A percentile compares a stretch with the other conserved stretches of the same genome.
These are phyloP conservation scores for Hirschioporus abietinus DNA, from an alignment of 768 basidiomycete species.

Conservation along the genomic window DNA sequence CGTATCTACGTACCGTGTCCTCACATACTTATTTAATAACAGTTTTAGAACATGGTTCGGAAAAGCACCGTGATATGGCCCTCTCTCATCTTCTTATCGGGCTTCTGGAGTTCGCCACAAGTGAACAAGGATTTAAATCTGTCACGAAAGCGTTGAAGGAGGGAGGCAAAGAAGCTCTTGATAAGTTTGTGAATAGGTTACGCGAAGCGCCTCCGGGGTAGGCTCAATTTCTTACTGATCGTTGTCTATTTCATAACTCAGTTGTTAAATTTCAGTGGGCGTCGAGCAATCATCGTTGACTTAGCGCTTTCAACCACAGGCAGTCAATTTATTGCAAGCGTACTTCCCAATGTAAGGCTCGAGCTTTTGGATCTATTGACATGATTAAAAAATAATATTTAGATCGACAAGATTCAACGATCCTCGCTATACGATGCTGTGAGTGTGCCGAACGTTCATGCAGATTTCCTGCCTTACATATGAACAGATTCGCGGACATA, in stretches of 20 bases:
- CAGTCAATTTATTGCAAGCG: conserved; percentile 79
- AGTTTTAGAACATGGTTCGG: conserved; percentile 85
- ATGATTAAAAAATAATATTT: conserved; percentile 11
- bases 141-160: conserved; percentile 85
- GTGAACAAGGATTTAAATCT: conserved; percentile 84
- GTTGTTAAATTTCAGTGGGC: conserved; percentile 38
- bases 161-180: conserved; percentile 70
- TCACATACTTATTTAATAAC: conserved; percentile 5
- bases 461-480: not conserved
- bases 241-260: conserved; percentile 9
- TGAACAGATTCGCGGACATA: conserved; percentile 63
- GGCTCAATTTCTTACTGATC: conserved; percentile 9
- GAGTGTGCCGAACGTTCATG: conserved; percentile 1
- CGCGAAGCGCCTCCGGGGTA: conserved; percentile 83
- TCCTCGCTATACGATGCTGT: conserved; percentile 72
- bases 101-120: conserved; percentile 74
- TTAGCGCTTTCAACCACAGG: conserved; percentile 79
- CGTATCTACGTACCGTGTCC: not conserved
- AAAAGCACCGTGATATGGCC: conserved; percentile 67
- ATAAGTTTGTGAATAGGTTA: conserved; percentile 73
- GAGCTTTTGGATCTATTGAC: conserved; percentile 2
- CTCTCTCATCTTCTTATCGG: conserved; percentile 73
- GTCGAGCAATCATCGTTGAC: conserved; percentile 83
- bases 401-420: conserved; percentile 87
- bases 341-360: conserved; percentile 62